These are phyloP conservation scores for Ogataea minuta DNA, from an alignment of 805 yeast genomes.

Conservation along the genomic window DNA sequence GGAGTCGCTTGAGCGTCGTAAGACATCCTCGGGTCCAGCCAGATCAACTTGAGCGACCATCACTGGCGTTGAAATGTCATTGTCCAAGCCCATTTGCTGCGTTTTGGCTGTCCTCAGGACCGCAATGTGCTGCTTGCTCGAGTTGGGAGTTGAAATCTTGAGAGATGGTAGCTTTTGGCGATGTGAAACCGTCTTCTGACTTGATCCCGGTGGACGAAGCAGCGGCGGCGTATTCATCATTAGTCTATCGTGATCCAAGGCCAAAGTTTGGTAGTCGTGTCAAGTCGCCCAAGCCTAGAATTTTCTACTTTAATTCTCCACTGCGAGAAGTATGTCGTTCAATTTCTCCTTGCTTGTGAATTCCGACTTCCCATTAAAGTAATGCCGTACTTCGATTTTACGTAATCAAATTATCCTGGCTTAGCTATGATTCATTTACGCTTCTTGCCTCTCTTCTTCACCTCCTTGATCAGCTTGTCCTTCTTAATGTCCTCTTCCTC, in stretches of 20 bases:
- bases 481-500: slow-evolving; percentile 50
- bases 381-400: slow-evolving; percentile 6
- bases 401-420: neutral
- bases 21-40: neutral
- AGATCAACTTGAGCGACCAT: slow-evolving; percentile 2
- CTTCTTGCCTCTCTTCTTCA: slow-evolving; percentile 25
- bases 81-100: neutral
- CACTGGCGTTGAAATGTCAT: slow-evolving; percentile 9
- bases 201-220: slow-evolving; percentile 45
- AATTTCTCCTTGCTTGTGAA: slow-evolving; percentile 7
- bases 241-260: neutral
- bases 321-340: too few species aligned
- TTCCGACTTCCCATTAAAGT: slow-evolving; percentile 8
- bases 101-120: neutral
- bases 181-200: slow-evolving; percentile 31
- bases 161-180: slow-evolving; percentile 28
- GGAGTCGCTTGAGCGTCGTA: slow-evolving; percentile 8
- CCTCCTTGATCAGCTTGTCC: slow-evolving; percentile 62
- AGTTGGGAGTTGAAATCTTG: slow-evolving; percentile 22
- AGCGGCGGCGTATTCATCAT: slow-evolving; percentile 42
- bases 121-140: neutral
- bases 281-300: neutral
- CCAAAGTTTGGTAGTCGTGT: too few species aligned
- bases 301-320: too few species aligned
- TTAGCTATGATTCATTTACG: slow-evolving; percentile 4